Conservation (phyloP, 139 green algal genomes). For the Limnomonas spitsbergensis region DNA sequence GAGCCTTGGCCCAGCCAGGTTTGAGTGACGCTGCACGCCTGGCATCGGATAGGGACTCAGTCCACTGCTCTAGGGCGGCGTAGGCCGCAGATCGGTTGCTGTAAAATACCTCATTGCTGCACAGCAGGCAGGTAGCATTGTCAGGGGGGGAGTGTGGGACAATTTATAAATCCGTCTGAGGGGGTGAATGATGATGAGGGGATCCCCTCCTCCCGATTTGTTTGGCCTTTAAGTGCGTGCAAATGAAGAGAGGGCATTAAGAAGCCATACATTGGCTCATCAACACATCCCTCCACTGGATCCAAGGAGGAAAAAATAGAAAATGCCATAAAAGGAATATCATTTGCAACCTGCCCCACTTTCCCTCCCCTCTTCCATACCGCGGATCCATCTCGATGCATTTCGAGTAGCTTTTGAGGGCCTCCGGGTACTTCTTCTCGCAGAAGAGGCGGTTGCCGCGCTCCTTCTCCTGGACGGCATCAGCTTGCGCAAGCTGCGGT, state of each 20-base stretch:
- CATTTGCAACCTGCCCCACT: no score
- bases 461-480: slow-evolving; percentile 58
- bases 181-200: neutral
- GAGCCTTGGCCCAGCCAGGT: slow-evolving; percentile 48
- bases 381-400: slow-evolving; percentile 68
- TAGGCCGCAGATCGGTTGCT: slow-evolving; percentile 72
- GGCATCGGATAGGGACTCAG: slow-evolving; percentile 54
- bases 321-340: no score
- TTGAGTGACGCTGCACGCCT: slow-evolving; percentile 9
- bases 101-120: slow-evolving; percentile 67
- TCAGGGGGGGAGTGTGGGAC: no score
- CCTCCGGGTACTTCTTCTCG: slow-evolving; percentile 49
- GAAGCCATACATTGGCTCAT: neutral
- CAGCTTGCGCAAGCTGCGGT: slow-evolving; percentile 13
- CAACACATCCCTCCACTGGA: neutral
- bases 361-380: no score
- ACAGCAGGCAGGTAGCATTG: neutral
- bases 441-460: slow-evolving; percentile 66
- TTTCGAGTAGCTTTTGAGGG: slow-evolving; percentile 54
- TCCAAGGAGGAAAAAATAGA: no score
- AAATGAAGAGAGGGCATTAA: no score
- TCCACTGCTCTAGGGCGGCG: slow-evolving; percentile 37
- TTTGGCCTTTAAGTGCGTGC: neutral
- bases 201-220: neutral
- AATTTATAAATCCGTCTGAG: neutral